Base-by-base conservation (phyloP, 2,329 filamentous ascomycete genomes). In the Ascochyta clinopodiicola region DNA sequence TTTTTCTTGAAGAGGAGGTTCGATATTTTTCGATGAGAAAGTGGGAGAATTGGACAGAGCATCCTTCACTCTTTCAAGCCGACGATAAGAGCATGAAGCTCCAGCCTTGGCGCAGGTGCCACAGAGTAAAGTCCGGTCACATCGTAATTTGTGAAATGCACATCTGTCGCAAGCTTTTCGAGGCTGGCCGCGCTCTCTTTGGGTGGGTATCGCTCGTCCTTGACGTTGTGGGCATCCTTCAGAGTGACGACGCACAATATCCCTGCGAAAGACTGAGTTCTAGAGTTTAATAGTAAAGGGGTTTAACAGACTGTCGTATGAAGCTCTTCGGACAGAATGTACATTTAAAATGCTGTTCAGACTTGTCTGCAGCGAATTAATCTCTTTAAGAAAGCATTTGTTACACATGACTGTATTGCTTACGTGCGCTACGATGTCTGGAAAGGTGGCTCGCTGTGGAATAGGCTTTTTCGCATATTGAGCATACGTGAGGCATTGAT, bases 381-480 rank as follows among this genome's bases (percentile, higher is more conserved):
- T 47, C 25, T 38, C 17, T 15, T 15, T 27, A 8, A 38, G 7
- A 12, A 17, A 10, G 9, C 6, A 8, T 25, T 6, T 8, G 12
- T 3, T 1, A 6, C 8, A 15, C 13, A 10, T 8, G 6, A 32
- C 3, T 15, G 12, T 10, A 17, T n/a, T n/a, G n/a, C 50, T 35
- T 34, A 52, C 50, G 50, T 8, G 21, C 12, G 8, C 40, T 36
- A 4, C 4, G 21, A 9, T 52, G 50, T 8, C 43, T 27, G 17
- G 50, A 36, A 3, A 52, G 36, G 36, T 46, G 50, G 8, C 50
- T 52, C 32, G 50, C 27, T 45, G 42, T 39, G 21, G 42, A 21
- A 19, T 44, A 51, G 9, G 40, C 2, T 19, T 44, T 51, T 6
- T 31, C 27, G 35, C 48, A 51, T 4, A 15, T 19, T 8, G 39